Percentiles rank a stretch among this genome's conserved stretches.
These are phyloP conservation scores for Salpingoeca rosetta DNA, from an alignment of 78 protist species.

Conservation along the genomic window DNA sequence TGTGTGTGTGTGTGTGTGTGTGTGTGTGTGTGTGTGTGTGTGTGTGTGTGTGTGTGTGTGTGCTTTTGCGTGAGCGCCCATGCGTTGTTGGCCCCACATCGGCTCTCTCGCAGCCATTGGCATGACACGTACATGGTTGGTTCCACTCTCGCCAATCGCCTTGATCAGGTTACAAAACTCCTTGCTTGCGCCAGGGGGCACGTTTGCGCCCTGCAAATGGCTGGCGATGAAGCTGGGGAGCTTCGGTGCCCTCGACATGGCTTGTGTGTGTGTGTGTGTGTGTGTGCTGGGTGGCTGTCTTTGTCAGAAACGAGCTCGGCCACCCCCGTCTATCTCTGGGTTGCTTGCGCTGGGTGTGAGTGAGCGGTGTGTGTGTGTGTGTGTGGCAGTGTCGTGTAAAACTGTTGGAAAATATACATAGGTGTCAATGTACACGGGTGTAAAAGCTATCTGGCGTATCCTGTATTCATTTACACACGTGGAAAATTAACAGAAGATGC, in stretches of 20 bases:
- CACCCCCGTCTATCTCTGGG: too few relatives aligned
- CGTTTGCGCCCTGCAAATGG: not conserved
- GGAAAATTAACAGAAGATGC: too few relatives aligned
- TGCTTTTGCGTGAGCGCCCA: not conserved
- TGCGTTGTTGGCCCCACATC: not conserved
- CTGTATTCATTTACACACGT: too few relatives aligned
- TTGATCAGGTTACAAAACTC: slow-evolving; percentile 27
- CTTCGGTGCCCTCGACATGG: not conserved
- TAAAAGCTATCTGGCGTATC: too few relatives aligned
- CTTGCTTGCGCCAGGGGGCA: not conserved
- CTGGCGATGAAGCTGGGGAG: not conserved
- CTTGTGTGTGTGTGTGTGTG: not conserved
- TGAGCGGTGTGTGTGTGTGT: not conserved
- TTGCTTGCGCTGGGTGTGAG: too few relatives aligned
- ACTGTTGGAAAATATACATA: not conserved
- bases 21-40: too few relatives aligned
- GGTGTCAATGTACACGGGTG: not conserved
- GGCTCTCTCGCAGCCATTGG: not conserved
- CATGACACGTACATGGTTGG: not conserved
- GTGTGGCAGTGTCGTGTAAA: not conserved
- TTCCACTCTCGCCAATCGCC: slow-evolving; percentile 10
- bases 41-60: not conserved
- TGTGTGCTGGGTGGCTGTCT: not conserved
- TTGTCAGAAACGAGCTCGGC: not conserved
- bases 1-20: too few relatives aligned